Evolutionary conservation across 1,284 basidiomycete genomes (phyloP).

Genomic region (Melampsora americana): DNA sequence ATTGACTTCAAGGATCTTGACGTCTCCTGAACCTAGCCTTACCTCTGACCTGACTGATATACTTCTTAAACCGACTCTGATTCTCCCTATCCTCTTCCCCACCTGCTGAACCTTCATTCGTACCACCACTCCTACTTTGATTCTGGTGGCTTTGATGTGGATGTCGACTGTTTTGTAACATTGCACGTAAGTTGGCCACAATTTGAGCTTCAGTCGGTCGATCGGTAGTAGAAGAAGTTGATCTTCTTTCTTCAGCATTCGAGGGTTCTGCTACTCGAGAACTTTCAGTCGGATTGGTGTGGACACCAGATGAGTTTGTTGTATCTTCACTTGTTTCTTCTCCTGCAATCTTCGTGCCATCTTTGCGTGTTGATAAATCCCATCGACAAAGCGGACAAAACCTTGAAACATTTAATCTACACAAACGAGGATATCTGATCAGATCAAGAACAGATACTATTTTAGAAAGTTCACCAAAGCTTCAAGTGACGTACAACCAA

Average conservation of each 20-base stretch:
- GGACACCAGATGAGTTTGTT: not conserved
- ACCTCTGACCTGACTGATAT: too few relatives aligned
- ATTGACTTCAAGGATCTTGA: too few relatives aligned
- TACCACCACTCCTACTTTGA: too few relatives aligned
- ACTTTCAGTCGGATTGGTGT: not conserved
- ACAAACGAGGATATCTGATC: not conserved
- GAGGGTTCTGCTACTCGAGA: not conserved
- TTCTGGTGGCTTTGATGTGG: too few relatives aligned
- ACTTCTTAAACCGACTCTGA: too few relatives aligned
- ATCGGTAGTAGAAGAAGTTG: not conserved
- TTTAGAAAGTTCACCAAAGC: not conserved
- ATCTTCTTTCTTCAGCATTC: not conserved
- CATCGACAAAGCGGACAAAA: conserved; percentile 80
- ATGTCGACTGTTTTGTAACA: conserved; percentile 24
- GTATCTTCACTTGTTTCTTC: not conserved
- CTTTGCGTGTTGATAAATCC: conserved; percentile 48
- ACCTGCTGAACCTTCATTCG: too few relatives aligned
- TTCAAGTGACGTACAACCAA: conserved; percentile 64
- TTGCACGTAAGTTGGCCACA: conserved; percentile 27
- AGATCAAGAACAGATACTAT: not conserved
- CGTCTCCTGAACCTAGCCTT: too few relatives aligned
- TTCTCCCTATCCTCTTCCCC: too few relatives aligned
- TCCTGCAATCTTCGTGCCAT: conserved; percentile 27
- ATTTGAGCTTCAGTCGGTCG: conserved; percentile 23
- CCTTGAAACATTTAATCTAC: conserved; percentile 66